phyloP scores from a whole-genome alignment of 768 basidiomycete genomes.

The Trametes cinnabarina region DNA sequence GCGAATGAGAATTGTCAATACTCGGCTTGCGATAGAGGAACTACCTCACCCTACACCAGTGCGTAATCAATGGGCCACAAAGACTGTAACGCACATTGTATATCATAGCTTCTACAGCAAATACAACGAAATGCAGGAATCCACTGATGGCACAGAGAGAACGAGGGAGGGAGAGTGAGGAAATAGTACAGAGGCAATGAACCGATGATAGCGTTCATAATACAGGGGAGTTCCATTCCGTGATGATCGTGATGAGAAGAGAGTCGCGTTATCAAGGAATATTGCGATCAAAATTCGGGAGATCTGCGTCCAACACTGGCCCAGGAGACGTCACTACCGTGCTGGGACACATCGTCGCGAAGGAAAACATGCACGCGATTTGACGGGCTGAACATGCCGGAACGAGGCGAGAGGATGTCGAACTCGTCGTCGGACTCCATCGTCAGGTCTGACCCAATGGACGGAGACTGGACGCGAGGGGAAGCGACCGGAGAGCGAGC shows the following conservation, averaged over 20 bases:
- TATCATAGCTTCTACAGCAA: slow-evolving; percentile 3
- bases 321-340: slow-evolving; percentile 26
- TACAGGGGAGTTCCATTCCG: slow-evolving; percentile 5
- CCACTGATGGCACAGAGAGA: slow-evolving; percentile 6
- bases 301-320: slow-evolving; percentile 26
- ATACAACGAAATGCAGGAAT: slow-evolving; percentile 3
- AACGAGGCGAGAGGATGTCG: slow-evolving; percentile 26
- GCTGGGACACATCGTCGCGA: slow-evolving; percentile 19
- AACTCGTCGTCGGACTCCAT: slow-evolving; percentile 23
- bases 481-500: slow-evolving; percentile 10
- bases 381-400: slow-evolving; percentile 28
- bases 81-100: too few relatives aligned
- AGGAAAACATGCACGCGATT: slow-evolving; percentile 7
- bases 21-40: too few relatives aligned
- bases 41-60: too few relatives aligned
- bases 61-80: too few relatives aligned
- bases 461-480: slow-evolving; percentile 19
- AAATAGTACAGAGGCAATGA: slow-evolving; percentile 5
- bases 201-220: not conserved
- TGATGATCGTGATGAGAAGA: too few relatives aligned
- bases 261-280: not conserved
- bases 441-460: slow-evolving; percentile 16
- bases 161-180: not conserved
- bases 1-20: too few relatives aligned
- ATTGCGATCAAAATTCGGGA: slow-evolving; percentile 20